phyloP scores from a whole-genome alignment of 495 filamentous ascomycete species.

The Penicillium psychrofluorescens region DNA sequence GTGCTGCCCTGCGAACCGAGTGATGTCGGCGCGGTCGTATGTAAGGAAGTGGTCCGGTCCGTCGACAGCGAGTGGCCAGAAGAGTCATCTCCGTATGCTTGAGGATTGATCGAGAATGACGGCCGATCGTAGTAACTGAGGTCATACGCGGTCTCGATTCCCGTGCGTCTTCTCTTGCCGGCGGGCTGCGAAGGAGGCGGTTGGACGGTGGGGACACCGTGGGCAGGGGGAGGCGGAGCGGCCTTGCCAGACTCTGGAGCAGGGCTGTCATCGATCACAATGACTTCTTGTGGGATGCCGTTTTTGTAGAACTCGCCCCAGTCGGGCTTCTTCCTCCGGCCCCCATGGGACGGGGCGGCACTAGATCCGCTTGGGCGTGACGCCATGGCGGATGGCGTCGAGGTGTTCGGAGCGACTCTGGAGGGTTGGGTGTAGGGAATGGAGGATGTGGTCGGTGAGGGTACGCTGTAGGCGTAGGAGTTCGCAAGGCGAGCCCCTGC shows the following conservation, averaged over 20 bases:
- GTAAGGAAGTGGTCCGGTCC: conserved; percentile 77
- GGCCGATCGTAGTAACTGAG: conserved; percentile 53
- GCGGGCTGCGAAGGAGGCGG: conserved; percentile 39
- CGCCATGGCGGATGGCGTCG: conserved; percentile 29
- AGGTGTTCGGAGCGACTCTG: conserved; percentile 22
- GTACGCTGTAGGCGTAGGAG: conserved; percentile 41
- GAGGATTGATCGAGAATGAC: conserved; percentile 65
- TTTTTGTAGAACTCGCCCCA: conserved; percentile 92
- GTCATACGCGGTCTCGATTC: conserved; percentile 56
- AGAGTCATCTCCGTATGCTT: conserved; percentile 55
- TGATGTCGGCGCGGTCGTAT: conserved; percentile 88
- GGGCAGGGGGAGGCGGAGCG: conserved; percentile 17
- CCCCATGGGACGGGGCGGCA: conserved; percentile 43
- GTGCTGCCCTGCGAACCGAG: conserved; percentile 68
- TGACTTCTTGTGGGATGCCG: conserved; percentile 86
- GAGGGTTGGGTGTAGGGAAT: conserved; percentile 30
- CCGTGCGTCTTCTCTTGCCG: conserved; percentile 59
- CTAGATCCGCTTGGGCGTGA: conserved; percentile 22
- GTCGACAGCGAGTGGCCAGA: conserved; percentile 69
- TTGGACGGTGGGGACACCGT: conserved; percentile 4
- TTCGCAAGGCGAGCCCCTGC: conserved; percentile 44
- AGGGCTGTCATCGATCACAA: conserved; percentile 90
- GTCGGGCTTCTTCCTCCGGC: conserved; percentile 59
- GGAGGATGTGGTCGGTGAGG: conserved; percentile 33
- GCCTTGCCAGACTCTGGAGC: conserved; percentile 50